These are phyloP conservation scores for Tricholoma flavovirens DNA, from an alignment of 768 basidiomycete genomes.

Conservation along the genomic window DNA sequence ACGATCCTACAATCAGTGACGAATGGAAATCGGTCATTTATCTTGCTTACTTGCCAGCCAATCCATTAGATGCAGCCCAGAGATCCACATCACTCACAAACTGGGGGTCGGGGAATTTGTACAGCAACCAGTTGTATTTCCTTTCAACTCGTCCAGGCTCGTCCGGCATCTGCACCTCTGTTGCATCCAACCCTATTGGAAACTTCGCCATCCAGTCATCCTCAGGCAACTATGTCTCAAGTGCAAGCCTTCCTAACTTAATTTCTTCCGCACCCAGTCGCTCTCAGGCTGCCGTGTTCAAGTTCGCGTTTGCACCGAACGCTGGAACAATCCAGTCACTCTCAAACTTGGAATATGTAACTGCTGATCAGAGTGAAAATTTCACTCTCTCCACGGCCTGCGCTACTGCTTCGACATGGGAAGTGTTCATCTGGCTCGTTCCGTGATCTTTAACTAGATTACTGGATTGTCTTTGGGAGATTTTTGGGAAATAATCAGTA, in stretches of 20 bases:
- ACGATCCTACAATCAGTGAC: slow-evolving; percentile 21
- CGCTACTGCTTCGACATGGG: slow-evolving; percentile 22
- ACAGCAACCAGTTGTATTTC: slow-evolving; percentile 27
- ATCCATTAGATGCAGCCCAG: slow-evolving; percentile 20
- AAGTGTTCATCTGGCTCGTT: slow-evolving; percentile 25
- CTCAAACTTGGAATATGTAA: slow-evolving; percentile 22
- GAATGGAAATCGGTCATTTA: slow-evolving; percentile 32
- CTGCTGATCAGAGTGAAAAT: slow-evolving; percentile 26
- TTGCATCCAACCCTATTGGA: slow-evolving; percentile 22
- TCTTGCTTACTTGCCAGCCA: slow-evolving; percentile 25
- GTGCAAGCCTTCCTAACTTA: slow-evolving; percentile 18
- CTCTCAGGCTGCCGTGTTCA: slow-evolving; percentile 19
- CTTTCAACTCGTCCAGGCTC: slow-evolving; percentile 26
- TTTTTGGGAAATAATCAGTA: no score
- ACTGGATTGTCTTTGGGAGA: no score
- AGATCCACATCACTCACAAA: slow-evolving; percentile 25
- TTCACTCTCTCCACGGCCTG: slow-evolving; percentile 24
- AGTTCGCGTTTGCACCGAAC: slow-evolving; percentile 24
- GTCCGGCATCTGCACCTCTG: slow-evolving; percentile 23
- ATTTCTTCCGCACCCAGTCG: slow-evolving; percentile 17
- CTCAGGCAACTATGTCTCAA: slow-evolving; percentile 20
- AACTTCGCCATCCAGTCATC: slow-evolving; percentile 24
- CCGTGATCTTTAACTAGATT: no score
- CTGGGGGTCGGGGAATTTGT: slow-evolving; percentile 30
- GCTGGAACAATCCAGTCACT: slow-evolving; percentile 23